phyloP scores from a whole-genome alignment of 208 protist species.

The Phytomonas serpens region DNA sequence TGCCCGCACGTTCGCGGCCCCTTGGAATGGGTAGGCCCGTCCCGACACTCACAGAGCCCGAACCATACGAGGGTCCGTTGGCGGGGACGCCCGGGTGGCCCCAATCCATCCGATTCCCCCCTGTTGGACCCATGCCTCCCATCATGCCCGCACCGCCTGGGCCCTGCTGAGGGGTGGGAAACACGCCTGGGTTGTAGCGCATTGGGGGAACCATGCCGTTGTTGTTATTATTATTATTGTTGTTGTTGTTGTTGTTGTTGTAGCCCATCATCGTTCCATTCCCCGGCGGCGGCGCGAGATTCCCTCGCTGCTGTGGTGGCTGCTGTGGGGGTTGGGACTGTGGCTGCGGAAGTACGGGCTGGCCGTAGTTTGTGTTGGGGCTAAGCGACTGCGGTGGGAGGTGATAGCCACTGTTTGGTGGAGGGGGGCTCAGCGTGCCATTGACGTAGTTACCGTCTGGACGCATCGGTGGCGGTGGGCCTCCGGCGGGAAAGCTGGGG shows the following conservation, averaged over 20 bases:
- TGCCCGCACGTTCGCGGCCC: not conserved
- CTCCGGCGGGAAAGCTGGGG: slow-evolving; percentile 17
- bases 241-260: slow-evolving; percentile 13
- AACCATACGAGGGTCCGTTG: not conserved
- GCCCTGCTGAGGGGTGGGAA: slow-evolving; percentile 14
- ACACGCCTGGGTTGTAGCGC: slow-evolving; percentile 10
- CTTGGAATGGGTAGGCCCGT: not conserved
- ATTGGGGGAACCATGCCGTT: slow-evolving; percentile 21
- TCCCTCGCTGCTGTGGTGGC: slow-evolving; percentile 14
- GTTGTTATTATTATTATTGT: slow-evolving; percentile 14
- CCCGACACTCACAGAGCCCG: not conserved
- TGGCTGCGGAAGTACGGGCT: slow-evolving; percentile 21
- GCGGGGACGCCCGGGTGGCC: slow-evolving; percentile 17
- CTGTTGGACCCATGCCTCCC: slow-evolving; percentile 20
- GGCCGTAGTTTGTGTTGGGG: slow-evolving; percentile 30
- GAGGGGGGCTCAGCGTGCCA: slow-evolving; percentile 21
- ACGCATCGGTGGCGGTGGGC: slow-evolving; percentile 19
- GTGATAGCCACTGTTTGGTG: slow-evolving; percentile 23
- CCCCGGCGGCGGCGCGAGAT: slow-evolving; percentile 16
- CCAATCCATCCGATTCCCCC: slow-evolving; percentile 21
- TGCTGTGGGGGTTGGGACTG: slow-evolving; percentile 20
- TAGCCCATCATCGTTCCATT: slow-evolving; percentile 18
- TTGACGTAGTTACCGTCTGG: slow-evolving; percentile 16
- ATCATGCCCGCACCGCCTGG: slow-evolving; percentile 22
- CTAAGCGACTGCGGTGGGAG: slow-evolving; percentile 11